Base-by-base conservation (phyloP, 257 asterid species). In the Scutellaria barbata region DNA sequence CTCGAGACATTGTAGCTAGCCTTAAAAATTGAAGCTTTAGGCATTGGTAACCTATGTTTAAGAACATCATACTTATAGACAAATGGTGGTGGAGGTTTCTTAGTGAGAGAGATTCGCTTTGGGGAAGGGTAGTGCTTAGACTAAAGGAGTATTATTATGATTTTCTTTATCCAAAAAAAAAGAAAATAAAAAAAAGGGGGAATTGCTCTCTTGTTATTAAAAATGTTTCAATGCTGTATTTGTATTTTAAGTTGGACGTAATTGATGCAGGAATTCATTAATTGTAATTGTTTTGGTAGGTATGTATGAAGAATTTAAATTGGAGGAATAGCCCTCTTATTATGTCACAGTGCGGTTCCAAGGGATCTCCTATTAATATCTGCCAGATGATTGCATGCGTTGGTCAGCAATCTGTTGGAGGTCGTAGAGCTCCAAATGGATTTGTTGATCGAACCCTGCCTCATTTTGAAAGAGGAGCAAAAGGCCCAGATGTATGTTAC, bases 301-400 rank as follows among this genome's bases (percentile, higher is more conserved):
- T 85, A 53, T 91, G 97, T 77, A 85, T 91, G 96, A 69, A 52
- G 25, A 83, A 87, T 74, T 84, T 89, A 58, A 68, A 88, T 71
- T 94, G 99, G 99, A 87, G 97, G 90, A 94, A 94, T 73, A 91
- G 97, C 77, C 96, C 99, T 70, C 77, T 94, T 35, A 94, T 94
- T 57, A 94, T 94, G 99, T 91, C 97, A 35, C 96, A 87, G 52
- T 94, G 99, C 86, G 99, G 99, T 78, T 94, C 99, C 74, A 94
- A 94, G 84, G 99, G 99, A 77, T 91, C 97, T 77, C 96, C 91
- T 16, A 88, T 89, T 71, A 94, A 94, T 78, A 91, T 94, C 74
- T 85, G 96, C 84, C 99, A 94, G 93, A 94, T 94, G 99, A 80
- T 91, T 83, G 97, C 96, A 35, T 94, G 99, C 30, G 99, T 94